Evolutionary conservation across 345 rosid species (phyloP).

Genomic region (Raphanus raphanistrum): DNA sequence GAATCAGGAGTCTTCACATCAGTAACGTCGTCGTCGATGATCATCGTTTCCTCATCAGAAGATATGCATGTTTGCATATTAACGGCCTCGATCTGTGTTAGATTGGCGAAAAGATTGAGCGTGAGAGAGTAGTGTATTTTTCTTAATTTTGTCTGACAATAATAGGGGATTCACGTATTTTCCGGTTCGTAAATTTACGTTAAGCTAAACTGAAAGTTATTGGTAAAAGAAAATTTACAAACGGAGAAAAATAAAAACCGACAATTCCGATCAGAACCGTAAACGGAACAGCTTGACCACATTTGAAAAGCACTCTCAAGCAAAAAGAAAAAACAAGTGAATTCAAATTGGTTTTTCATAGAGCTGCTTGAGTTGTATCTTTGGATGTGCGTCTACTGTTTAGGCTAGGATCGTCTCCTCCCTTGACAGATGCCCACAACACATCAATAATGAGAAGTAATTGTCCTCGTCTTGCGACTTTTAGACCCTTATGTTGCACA

Average conservation of each 20-base stretch:
- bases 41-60: too few species aligned
- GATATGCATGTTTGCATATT: too few species aligned
- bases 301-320: background rate
- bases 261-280: conserved; percentile 16
- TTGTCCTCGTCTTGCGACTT: background rate
- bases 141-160: too few species aligned
- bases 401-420: conserved; percentile 62
- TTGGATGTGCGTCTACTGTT: background rate
- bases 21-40: too few species aligned
- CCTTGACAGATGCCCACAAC: conserved; percentile 71
- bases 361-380: too few species aligned
- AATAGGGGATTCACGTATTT: too few species aligned
- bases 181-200: too few species aligned
- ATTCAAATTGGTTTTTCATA: conserved; percentile 30
- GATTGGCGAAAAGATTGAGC: too few species aligned
- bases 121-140: too few species aligned
- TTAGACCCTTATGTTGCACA: background rate
- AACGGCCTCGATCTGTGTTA: too few species aligned
- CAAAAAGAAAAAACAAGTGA: conserved; percentile 7
- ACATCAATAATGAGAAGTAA: conserved; percentile 79
- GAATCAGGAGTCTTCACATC: too few species aligned
- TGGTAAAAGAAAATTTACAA: background rate
- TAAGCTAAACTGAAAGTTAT: too few species aligned
- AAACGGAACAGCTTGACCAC: conserved; percentile 25
- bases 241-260: background rate